Base-by-base conservation (phyloP, 1,284 basidiomycete genomes). In the Pascua guehoae region DNA sequence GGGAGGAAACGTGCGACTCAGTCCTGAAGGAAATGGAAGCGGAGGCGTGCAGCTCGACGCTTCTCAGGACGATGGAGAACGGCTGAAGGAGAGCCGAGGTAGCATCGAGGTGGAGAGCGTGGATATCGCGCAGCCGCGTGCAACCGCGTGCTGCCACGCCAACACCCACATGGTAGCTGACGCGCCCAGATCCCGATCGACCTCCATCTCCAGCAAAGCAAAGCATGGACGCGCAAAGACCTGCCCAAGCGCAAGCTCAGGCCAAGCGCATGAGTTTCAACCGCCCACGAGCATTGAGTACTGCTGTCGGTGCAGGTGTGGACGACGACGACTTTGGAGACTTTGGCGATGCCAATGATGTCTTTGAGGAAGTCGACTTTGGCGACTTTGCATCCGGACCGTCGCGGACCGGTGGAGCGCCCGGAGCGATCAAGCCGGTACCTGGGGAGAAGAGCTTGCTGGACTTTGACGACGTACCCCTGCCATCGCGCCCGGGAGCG, bases 361-460 rank as follows among this genome's bases (percentile, higher is more conserved):
- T 53, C 7, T 72, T 74, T 45, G 67, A 78, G 45, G 85, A 91
- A 56, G 90, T 95, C 63, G 93, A 94, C 41, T 98, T 97, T 79
- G 93, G 92, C 1, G 92, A 95, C 71, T 95, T 85, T 45, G 71
- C 51, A 14, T 47, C 82, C 51, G 24, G 24, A 32, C 24, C 63
- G 18, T 10, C 38, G 49, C 38, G 18, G 12, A 12, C 18, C 38
- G 5, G n/a, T 17, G 32, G 43, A 41, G 16, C 41, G 48, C 5
- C 53, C 74, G 40, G 70, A 79, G 1, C 42, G 24, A 7, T 32
- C 7, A 60, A 57, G 44, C 49, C 45, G 5, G 36, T 17, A n/a
- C 41, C 54, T 12, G 47, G 57, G 32, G 71, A 72, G 51, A 62
- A 67, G 15, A 75, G 67, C 38, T 61, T 79, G 45, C 61, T 79